phyloP scores from a whole-genome alignment of 805 yeast species.

The Yarrowia alimentaria region DNA sequence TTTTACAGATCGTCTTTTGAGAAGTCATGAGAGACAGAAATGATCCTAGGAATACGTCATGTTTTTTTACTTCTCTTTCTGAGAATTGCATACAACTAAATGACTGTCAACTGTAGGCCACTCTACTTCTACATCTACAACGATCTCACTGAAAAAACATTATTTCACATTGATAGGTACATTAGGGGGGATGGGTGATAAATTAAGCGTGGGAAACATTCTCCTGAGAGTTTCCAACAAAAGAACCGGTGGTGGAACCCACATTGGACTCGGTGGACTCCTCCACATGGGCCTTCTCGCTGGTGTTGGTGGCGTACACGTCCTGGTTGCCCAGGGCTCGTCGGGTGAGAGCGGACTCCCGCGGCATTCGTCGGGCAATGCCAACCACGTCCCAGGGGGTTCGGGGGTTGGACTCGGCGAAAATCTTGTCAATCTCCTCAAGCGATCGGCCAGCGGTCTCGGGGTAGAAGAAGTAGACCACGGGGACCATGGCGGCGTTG shows the following conservation, averaged over 20 bases:
- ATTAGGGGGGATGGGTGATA: background rate
- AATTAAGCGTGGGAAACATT: conserved; percentile 23
- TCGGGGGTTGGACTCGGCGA: conserved; percentile 37
- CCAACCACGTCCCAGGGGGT: conserved; percentile 47
- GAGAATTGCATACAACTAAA: too few species aligned
- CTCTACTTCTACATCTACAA: too few species aligned
- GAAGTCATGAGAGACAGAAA: too few species aligned
- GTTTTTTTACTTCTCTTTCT: too few species aligned
- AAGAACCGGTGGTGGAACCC: conserved; percentile 29
- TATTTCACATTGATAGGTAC: background rate
- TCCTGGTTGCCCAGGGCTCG: conserved; percentile 31
- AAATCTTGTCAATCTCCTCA: conserved; percentile 27
- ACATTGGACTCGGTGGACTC: conserved; percentile 17
- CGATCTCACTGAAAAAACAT: too few species aligned
- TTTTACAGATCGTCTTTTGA: too few species aligned
- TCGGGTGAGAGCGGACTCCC: conserved; percentile 39
- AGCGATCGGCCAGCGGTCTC: conserved; percentile 27
- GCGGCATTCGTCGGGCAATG: conserved; percentile 41
- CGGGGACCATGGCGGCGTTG: conserved; percentile 28
- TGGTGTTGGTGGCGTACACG: background rate
- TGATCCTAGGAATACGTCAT: too few species aligned
- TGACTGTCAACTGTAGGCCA: too few species aligned
- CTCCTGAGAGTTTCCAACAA: too few species aligned
- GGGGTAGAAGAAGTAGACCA: conserved; percentile 28
- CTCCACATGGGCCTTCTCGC: conserved; percentile 20